phyloP scores from a whole-genome alignment of 495 filamentous ascomycete species.

The Penicillium antarcticum region DNA sequence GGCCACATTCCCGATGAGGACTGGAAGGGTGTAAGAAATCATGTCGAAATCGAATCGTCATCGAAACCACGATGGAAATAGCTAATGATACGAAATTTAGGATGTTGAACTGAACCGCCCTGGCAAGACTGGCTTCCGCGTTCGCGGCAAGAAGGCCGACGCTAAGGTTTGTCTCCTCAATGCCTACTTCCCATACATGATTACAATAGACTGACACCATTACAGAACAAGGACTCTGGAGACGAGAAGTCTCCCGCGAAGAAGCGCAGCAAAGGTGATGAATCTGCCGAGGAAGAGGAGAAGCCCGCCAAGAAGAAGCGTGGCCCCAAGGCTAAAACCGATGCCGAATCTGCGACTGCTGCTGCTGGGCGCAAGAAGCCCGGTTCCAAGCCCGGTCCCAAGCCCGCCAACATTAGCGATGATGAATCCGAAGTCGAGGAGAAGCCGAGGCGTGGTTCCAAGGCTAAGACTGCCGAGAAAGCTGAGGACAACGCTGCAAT shows the following conservation, averaged over 20 bases:
- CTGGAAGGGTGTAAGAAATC: slow-evolving; percentile 67
- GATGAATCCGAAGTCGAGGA: background rate
- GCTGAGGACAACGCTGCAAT: background rate
- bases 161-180: background rate
- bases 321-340: slow-evolving; percentile 13
- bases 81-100: slow-evolving; percentile 29
- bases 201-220: slow-evolving; percentile 11
- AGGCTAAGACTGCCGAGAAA: background rate
- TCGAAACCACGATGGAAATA: too few relatives aligned
- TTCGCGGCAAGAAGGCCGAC: slow-evolving; percentile 36
- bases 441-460: slow-evolving; percentile 13
- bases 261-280: slow-evolving; percentile 14
- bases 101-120: slow-evolving; percentile 67
- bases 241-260: slow-evolving; percentile 29
- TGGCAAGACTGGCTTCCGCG: slow-evolving; percentile 59
- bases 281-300: slow-evolving; percentile 26
- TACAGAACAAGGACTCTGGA: background rate
- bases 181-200: background rate
- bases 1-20: slow-evolving; percentile 75
- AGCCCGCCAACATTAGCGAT: slow-evolving; percentile 4
- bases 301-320: slow-evolving; percentile 18
- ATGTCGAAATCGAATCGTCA: slow-evolving; percentile 1
- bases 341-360: background rate
- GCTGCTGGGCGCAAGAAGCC: too few relatives aligned
- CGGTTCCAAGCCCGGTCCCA: slow-evolving; percentile 29